Evolutionary conservation across 257 asterid species (phyloP).

Genomic region (Scutellaria barbata): DNA sequence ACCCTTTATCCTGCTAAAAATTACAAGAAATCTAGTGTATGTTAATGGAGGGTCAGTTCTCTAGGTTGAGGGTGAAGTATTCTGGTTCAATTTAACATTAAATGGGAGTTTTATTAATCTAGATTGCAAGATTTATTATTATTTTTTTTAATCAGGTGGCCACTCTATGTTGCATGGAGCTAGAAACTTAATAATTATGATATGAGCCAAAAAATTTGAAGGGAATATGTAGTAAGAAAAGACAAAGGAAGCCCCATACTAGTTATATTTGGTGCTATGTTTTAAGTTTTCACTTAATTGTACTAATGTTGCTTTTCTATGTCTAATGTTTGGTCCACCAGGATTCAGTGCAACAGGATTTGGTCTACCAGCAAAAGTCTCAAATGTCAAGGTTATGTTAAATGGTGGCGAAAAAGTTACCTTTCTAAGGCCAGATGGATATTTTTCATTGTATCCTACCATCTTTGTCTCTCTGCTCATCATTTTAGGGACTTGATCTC

Average conservation of each 20-base stretch:
- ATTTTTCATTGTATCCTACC: constrained; percentile 93
- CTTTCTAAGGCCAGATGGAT: constrained; percentile 89
- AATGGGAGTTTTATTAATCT: not conserved
- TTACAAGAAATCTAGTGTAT: constrained; percentile 19
- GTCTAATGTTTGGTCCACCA: constrained; percentile 38
- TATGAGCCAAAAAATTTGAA: not conserved
- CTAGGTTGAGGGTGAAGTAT: not conserved
- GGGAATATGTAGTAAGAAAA: not conserved
- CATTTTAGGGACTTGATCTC: constrained; percentile 9
- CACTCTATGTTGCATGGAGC: constrained; percentile 2
- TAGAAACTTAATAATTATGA: not conserved
- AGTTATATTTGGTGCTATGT: not conserved
- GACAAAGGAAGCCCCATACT: not conserved
- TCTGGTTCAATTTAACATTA: not conserved
- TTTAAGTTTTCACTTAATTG: not conserved
- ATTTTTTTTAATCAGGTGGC: not conserved
- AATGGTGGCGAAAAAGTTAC: constrained; percentile 90
- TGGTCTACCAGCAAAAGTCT: constrained; percentile 72
- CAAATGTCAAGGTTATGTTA: constrained; percentile 76
- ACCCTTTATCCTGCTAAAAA: not conserved
- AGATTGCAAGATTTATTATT: constrained; percentile 16
- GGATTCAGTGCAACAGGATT: constrained; percentile 72
- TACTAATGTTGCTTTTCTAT: constrained; percentile 24
- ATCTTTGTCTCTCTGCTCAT: constrained; percentile 28
- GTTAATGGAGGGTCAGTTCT: not conserved